Percentiles rank a stretch among this genome's conserved stretches.
phyloP scores from a whole-genome alignment of 1,139 yeast genomes.

The Candida sp. region DNA sequence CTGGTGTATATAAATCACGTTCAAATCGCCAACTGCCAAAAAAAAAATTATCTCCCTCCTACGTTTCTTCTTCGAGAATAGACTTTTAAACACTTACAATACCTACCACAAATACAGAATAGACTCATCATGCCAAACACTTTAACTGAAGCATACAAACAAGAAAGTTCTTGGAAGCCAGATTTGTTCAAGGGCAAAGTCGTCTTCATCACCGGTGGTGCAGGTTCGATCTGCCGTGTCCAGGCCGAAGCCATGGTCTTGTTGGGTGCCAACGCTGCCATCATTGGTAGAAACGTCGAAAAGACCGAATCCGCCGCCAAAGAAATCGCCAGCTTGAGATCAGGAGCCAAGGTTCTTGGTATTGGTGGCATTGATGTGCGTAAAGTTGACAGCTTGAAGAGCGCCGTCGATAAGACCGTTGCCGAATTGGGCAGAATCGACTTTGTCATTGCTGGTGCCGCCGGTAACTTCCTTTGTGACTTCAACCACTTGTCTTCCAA shows the following conservation, averaged over 20 bases:
- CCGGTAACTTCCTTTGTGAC: slow-evolving; percentile 90
- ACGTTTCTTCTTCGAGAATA: too few species aligned
- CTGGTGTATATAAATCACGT: too few species aligned
- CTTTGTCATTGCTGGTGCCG: slow-evolving; percentile 94
- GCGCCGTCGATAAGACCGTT: slow-evolving; percentile 72
- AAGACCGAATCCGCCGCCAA: slow-evolving; percentile 72
- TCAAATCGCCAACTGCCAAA: too few species aligned
- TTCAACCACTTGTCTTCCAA: slow-evolving; percentile 80
- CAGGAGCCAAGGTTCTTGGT: slow-evolving; percentile 73
- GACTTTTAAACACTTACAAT: slow-evolving; percentile 6
- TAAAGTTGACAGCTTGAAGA: slow-evolving; percentile 56
- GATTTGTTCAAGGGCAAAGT: slow-evolving; percentile 84
- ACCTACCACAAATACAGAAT: background rate
- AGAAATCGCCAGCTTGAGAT: slow-evolving; percentile 63
- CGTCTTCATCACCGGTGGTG: slow-evolving; percentile 94
- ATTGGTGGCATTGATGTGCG: slow-evolving; percentile 83
- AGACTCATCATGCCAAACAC: slow-evolving; percentile 17
- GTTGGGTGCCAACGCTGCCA: slow-evolving; percentile 91
- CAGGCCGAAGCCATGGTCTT: slow-evolving; percentile 87
- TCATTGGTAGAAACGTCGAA: slow-evolving; percentile 75
- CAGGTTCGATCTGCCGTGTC: slow-evolving; percentile 92
- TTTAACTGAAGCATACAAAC: slow-evolving; percentile 32
- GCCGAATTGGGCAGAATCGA: slow-evolving; percentile 75
- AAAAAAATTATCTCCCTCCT: too few species aligned
- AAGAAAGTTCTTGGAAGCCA: slow-evolving; percentile 50